phyloP scores from a whole-genome alignment of 805 yeast species.

The Kurtzmaniella fragi region DNA sequence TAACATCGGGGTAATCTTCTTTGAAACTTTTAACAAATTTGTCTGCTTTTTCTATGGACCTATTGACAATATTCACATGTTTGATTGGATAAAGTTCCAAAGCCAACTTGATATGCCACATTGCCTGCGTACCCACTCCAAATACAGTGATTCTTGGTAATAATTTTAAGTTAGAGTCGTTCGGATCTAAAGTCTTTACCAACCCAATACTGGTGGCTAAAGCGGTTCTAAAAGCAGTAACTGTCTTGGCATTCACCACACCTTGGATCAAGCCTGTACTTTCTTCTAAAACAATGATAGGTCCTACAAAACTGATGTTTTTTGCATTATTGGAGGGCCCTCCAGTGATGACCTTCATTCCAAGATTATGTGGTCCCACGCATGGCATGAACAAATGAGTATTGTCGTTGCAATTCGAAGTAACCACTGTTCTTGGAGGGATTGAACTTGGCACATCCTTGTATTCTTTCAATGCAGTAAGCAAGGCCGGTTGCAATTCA shows the following conservation, averaged over 20 bases:
- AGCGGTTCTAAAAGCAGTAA: conserved; percentile 68
- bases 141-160: conserved; percentile 35
- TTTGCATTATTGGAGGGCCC: conserved; percentile 31
- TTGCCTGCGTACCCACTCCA: conserved; percentile 63
- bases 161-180: conserved; percentile 19
- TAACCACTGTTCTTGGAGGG: conserved; percentile 50
- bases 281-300: conserved; percentile 47
- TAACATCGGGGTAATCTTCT: conserved; percentile 20
- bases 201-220: conserved; percentile 49
- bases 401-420: conserved; percentile 31
- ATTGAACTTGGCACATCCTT: conserved; percentile 39
- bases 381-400: conserved; percentile 65
- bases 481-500: conserved; percentile 31
- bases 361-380: conserved; percentile 46
- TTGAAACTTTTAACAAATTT: conserved; percentile 18
- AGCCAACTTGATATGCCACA: conserved; percentile 54
- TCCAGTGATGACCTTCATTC: conserved; percentile 57
- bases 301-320: conserved; percentile 54
- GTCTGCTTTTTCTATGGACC: conserved; percentile 39
- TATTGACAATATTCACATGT: conserved; percentile 42
- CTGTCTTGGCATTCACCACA: conserved; percentile 49
- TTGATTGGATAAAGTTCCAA: conserved; percentile 35
- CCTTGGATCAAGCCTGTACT: conserved; percentile 48
- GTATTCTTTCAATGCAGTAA: conserved; percentile 37
- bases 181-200: conserved; percentile 19